Evolutionary conservation across 208 protist genomes (phyloP).

Genomic region (Trichomonas gallinae): DNA sequence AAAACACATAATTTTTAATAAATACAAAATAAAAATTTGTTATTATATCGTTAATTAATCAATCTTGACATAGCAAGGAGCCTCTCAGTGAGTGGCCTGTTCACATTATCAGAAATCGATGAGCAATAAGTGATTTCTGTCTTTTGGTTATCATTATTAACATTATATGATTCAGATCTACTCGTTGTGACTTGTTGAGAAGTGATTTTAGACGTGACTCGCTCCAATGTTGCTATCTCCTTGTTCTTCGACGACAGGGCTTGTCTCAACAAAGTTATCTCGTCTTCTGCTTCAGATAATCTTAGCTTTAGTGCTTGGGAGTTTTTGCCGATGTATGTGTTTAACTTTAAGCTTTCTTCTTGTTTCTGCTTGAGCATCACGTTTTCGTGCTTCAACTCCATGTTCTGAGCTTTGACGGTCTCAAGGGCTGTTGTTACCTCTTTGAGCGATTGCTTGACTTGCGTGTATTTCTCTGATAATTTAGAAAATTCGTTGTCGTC

Average conservation of each 20-base stretch:
- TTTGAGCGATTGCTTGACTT: background rate
- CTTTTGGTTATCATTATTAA: background rate
- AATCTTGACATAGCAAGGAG: background rate
- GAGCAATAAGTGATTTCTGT: background rate
- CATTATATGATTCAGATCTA: background rate
- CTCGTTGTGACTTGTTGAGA: background rate
- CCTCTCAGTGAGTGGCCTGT: background rate
- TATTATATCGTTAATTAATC: background rate
- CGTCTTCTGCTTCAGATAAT: background rate
- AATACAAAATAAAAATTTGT: too few species aligned
- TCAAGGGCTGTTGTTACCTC: background rate
- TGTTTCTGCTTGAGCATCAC: background rate
- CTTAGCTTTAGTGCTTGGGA: background rate
- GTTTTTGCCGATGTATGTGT: background rate
- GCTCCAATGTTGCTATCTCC: background rate
- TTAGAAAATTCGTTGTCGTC: background rate
- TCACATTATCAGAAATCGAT: background rate
- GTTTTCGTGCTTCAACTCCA: background rate
- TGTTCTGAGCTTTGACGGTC: background rate
- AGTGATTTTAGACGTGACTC: background rate
- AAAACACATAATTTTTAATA: too few species aligned
- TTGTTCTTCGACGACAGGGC: background rate
- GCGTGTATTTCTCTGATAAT: background rate
- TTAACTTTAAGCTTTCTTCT: background rate
- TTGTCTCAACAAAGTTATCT: background rate